These are phyloP conservation scores for Gautieria morchelliformis DNA, from an alignment of 768 basidiomycete species.

Conservation along the genomic window DNA sequence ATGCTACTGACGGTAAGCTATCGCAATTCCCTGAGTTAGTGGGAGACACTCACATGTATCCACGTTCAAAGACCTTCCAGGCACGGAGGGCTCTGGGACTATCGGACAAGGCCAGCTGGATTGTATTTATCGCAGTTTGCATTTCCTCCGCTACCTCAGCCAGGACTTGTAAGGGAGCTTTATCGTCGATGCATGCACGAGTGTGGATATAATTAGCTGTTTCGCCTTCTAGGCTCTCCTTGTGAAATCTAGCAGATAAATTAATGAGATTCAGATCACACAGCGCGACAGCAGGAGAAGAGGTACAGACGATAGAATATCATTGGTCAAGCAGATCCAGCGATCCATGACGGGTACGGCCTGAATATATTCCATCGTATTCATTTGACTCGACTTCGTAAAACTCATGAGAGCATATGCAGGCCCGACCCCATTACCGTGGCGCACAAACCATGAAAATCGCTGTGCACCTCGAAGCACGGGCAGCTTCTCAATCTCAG, in stretches of 20 bases:
- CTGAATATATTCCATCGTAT: too few species aligned
- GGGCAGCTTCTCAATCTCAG: background rate
- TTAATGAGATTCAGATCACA: background rate
- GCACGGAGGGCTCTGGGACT: too few species aligned
- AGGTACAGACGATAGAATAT: too few species aligned
- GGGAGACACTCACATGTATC: too few species aligned
- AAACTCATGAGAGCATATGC: background rate
- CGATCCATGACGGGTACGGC: too few species aligned
- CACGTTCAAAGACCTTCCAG: too few species aligned
- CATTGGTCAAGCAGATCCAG: too few species aligned
- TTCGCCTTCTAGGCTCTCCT: too few species aligned
- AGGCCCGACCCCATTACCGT: background rate
- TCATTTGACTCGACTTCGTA: background rate
- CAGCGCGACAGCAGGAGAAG: background rate
- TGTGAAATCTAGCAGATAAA: too few species aligned
- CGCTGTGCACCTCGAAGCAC: background rate
- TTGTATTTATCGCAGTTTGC: background rate
- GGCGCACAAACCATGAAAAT: slow-evolving; percentile 1
- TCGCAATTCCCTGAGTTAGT: too few species aligned
- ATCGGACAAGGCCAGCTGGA: background rate
- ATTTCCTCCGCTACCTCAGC: background rate
- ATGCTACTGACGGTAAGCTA: too few species aligned
- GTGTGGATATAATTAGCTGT: background rate
- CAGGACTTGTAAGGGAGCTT: too few species aligned
- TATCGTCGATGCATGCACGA: background rate